Percentiles rank a stretch among this genome's conserved stretches.
Conservation (phyloP, 176 grass and related monocot species). For the Zea luxurians region DNA sequence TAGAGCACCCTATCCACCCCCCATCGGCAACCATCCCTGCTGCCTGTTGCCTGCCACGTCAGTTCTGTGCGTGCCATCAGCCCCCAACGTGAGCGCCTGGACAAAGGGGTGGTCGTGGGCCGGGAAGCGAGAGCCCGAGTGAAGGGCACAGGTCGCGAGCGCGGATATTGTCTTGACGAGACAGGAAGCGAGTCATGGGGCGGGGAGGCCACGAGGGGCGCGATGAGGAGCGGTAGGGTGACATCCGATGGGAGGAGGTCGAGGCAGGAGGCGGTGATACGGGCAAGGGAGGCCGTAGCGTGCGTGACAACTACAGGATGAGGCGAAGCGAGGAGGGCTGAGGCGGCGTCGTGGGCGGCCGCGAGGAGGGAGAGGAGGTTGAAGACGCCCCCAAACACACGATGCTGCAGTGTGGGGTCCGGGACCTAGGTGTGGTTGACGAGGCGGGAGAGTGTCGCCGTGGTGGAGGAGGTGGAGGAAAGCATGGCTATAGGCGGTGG, state of each 20-base stretch:
- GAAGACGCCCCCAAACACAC: constrained; percentile 33
- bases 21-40: constrained; percentile 47
- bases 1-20: constrained; percentile 30
- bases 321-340: constrained; percentile 38
- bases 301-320: constrained; percentile 20
- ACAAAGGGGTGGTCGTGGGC: too few relatives aligned
- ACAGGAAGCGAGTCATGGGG: constrained; percentile 32
- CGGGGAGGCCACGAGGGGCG: constrained; percentile 35
- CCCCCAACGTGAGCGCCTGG: too few relatives aligned
- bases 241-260: constrained; percentile 37
- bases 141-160: constrained; percentile 47
- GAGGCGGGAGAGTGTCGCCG: constrained; percentile 33
- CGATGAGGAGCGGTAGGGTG: constrained; percentile 39
- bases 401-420: constrained; percentile 25
- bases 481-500: too few relatives aligned
- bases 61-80: too few relatives aligned
- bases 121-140: too few relatives aligned
- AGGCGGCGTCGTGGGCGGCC: constrained; percentile 43
- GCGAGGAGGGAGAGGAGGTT: constrained; percentile 43
- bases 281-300: constrained; percentile 34
- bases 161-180: constrained; percentile 46
- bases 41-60: constrained; percentile 40
- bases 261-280: constrained; percentile 30
- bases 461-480: not conserved
- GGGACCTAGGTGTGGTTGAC: constrained; percentile 36